Conservation (phyloP, 441 rosid species). For the Viola pubescens region DNA sequence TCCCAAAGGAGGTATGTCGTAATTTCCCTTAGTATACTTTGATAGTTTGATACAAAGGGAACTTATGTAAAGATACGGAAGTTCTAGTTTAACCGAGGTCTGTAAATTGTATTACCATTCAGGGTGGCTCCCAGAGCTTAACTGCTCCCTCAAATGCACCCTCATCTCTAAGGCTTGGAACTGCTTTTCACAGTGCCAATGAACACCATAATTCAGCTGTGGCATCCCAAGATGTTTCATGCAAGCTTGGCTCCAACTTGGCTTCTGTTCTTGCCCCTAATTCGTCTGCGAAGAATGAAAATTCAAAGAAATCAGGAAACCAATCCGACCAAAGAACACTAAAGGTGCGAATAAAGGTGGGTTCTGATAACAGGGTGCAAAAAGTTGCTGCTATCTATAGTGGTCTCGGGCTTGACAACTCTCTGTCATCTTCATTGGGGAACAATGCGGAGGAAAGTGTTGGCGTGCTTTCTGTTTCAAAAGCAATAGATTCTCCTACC, state of each 20-base stretch:
- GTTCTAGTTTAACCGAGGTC: constrained; percentile 16
- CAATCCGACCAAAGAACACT: constrained; percentile 14
- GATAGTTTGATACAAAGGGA: constrained; percentile 13
- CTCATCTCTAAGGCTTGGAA: constrained; percentile 18
- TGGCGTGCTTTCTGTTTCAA: constrained; percentile 15
- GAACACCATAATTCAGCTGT: constrained; percentile 18
- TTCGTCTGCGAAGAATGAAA: constrained; percentile 17
- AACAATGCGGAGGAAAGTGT: constrained; percentile 33
- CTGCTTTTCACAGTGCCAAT: constrained; percentile 9
- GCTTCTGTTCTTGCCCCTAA: constrained; percentile 25
- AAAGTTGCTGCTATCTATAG: constrained; percentile 69
- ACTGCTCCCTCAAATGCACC: constrained; percentile 27
- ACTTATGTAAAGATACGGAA: neutral
- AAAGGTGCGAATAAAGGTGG: constrained; percentile 66
- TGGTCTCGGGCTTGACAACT: constrained; percentile 81
- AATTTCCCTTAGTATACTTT: constrained; percentile 23
- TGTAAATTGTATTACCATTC: constrained; percentile 28
- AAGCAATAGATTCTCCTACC: constrained; percentile 30
- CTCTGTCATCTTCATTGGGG: constrained; percentile 50
- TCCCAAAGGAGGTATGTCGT: constrained; percentile 17
- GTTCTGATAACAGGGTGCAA: constrained; percentile 47
- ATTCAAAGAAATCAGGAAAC: constrained; percentile 17
- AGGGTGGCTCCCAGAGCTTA: constrained; percentile 31
- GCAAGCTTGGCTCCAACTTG: constrained; percentile 20
- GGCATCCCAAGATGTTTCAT: constrained; percentile 25